Conservation (phyloP, 83 land plant genomes). For the Diphasiastrum complanatum region DNA sequence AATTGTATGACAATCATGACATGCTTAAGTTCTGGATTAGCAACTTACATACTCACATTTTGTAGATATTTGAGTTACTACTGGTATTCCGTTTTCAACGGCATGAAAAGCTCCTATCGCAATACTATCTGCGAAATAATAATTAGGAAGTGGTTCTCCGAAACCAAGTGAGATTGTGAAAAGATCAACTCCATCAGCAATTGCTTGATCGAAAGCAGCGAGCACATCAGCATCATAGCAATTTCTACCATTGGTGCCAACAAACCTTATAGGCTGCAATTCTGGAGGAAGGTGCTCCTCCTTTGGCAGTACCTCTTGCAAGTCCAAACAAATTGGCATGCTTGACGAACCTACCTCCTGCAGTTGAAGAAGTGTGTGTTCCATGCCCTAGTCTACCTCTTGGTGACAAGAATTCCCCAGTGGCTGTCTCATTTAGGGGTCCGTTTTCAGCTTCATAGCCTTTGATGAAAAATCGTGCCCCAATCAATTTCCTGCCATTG, state of each 20-base stretch:
- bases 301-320: conserved; percentile 49
- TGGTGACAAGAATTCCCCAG: conserved; percentile 44
- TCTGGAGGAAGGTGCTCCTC: conserved; percentile 58
- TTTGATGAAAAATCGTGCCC: conserved; percentile 62
- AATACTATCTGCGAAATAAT: conserved; percentile 35
- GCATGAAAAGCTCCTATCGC: conserved; percentile 60
- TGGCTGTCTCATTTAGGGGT: conserved; percentile 33
- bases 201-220: conserved; percentile 64
- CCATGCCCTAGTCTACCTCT: conserved; percentile 78
- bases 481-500: conserved; percentile 59
- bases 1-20: conserved; percentile 11
- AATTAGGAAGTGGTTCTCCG: conserved; percentile 12
- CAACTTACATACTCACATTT: conserved; percentile 10
- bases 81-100: conserved; percentile 6
- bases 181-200: conserved; percentile 62
- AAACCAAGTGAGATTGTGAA: conserved; percentile 53
- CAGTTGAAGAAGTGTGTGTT: conserved; percentile 78
- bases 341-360: conserved; percentile 42
- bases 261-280: conserved; percentile 74
- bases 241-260: conserved; percentile 67
- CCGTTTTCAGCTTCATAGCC: conserved; percentile 52
- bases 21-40: conserved; percentile 2
- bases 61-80: too few species aligned
- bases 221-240: conserved; percentile 63
- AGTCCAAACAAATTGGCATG: conserved; percentile 42